A percentile compares a stretch with the other conserved stretches of the same genome.
phyloP scores from a whole-genome alignment of 2,329 filamentous ascomycete species.

The Claviceps sp. region DNA sequence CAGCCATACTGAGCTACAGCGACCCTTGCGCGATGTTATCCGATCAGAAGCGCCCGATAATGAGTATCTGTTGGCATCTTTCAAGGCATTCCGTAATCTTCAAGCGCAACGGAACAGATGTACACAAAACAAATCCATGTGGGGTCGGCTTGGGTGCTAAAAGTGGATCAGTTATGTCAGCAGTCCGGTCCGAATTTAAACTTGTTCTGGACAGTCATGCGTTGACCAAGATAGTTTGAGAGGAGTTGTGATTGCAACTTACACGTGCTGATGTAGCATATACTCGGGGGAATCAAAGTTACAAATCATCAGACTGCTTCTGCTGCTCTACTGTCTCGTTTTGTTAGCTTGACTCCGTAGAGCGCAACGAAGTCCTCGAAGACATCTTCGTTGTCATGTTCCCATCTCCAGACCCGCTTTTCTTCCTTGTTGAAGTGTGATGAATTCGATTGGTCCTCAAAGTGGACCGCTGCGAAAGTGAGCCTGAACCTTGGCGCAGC shows the following conservation, averaged over 20 bases:
- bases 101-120: conserved; percentile 14
- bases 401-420: not conserved
- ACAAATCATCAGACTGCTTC: not conserved
- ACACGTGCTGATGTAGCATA: no score
- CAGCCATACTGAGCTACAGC: conserved; percentile 27
- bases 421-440: not conserved
- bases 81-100: conserved; percentile 7
- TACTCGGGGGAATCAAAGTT: no score
- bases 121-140: conserved; percentile 21
- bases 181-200: not conserved
- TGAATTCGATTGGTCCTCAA: not conserved
- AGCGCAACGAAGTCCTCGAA: no score
- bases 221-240: not conserved
- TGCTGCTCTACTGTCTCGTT: not conserved
- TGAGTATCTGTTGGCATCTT: not conserved
- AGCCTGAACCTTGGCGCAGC: not conserved
- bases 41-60: not conserved
- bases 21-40: not conserved
- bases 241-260: not conserved
- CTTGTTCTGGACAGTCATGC: not conserved
- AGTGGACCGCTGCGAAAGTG: not conserved
- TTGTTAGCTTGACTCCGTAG: no score
- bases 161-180: conserved; percentile 17
- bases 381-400: no score
- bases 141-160: conserved; percentile 5